A percentile compares a stretch with the other conserved stretches of the same genome.
Conservation (phyloP, 75 land plant genomes). For the Sequoiadendron giganteum region DNA sequence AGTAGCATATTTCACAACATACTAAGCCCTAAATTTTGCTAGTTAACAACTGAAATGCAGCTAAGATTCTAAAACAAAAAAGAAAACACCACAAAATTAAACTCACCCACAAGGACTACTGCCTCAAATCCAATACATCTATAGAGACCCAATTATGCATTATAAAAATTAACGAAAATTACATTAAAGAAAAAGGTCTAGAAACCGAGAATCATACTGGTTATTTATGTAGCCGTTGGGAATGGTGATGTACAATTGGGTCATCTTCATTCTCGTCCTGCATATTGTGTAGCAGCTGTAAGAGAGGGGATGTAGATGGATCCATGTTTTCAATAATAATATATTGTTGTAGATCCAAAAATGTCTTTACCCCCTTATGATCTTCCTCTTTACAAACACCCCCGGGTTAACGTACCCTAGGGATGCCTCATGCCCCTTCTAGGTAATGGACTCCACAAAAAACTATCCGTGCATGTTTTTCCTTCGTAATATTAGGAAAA, state of each 20-base stretch:
- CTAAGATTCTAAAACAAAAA: not conserved
- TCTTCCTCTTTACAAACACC: not conserved
- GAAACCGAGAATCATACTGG: not conserved
- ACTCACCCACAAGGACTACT: not conserved
- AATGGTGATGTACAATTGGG: not conserved
- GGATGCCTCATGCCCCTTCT: not conserved
- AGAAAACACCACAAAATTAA: not conserved
- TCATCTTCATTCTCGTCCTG: conserved; percentile 3
- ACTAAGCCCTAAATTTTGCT: conserved; percentile 1
- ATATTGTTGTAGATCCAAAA: not conserved
- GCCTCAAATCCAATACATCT: conserved; percentile 7
- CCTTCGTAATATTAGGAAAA: too few species aligned
- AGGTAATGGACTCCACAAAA: too few species aligned
- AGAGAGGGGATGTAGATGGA: not conserved
- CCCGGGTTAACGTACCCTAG: not conserved
- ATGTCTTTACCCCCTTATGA: not conserved
- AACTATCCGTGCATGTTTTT: not conserved
- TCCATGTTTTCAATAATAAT: conserved; percentile 10
- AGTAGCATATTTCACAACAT: not conserved
- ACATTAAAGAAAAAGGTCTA: not conserved
- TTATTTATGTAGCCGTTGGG: not conserved
- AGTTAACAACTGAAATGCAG: not conserved
- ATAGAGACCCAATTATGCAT: not conserved
- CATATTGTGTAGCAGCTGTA: not conserved
- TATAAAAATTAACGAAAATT: not conserved